Base-by-base conservation (phyloP, 2,329 filamentous ascomycete genomes). In the Aspergillus phoenicis region DNA sequence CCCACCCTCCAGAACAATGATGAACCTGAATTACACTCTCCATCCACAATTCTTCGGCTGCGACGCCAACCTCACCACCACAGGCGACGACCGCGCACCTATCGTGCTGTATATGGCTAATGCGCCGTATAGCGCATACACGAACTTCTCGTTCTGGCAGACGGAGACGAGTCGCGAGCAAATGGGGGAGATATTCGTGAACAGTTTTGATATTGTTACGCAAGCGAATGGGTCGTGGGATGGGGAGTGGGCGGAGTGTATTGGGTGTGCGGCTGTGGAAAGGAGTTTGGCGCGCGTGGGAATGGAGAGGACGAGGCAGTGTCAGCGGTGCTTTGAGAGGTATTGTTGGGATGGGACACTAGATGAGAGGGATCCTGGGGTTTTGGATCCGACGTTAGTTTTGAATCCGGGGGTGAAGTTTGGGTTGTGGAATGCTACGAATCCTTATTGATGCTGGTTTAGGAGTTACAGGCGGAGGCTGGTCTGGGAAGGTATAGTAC, bases 121-220 rank as follows among this genome's bases (percentile, higher is more conserved):
- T 28, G 45, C 45, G 22, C 45, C 45, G 11, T 49, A 49, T n/a
- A 49, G 45, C 45, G 45, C 45, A 10, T 49, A 49, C 45, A 49
- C 45, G 45, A 49, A 49, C 13, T 49, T 49, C 24, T 15, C 22
- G 5, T 49, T 49, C 45, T 49, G 45, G 45, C 45, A 49, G 45
- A 28, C 22, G 5, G 11, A 24, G 11, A 49, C 45, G 45, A 49
- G 22, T 24, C 45, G 45, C 5, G 24, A 49, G 45, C 45, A 49
- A 24, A 49, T 49, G 45, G 13, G 8, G 22, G 45, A 49, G 24
- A 49, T 49, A 4, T 30, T 28, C 13, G 15, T 28, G 24, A 49
- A 49, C 10, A 49, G 45, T n/a, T 49, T 49, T 5, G 45, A 49
- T 4, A 49, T 49, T 15, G 45, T 49, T 11, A 49, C 45, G 22